A percentile compares a stretch with the other conserved stretches of the same genome.
Conservation (phyloP, 441 rosid genomes). For the Erysimum pusillum region DNA sequence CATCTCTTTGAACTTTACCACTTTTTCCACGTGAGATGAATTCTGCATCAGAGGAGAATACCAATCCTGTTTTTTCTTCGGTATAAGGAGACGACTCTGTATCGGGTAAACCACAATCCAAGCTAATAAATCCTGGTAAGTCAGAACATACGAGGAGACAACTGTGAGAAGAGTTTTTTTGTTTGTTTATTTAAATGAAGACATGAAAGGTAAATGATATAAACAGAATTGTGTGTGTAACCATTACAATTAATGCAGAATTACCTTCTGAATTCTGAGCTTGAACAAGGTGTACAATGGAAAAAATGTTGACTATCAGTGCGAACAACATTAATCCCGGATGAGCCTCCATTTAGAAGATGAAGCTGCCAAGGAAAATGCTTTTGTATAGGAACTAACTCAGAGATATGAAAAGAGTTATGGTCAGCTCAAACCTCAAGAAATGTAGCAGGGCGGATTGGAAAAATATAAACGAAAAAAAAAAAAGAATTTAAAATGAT, state of each 20-base stretch:
- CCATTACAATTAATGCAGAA: neutral
- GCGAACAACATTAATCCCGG: neutral
- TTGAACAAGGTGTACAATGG: neutral
- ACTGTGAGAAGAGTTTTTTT: neutral
- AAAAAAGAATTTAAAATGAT: neutral
- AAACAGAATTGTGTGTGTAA: too few species aligned
- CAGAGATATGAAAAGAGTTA: neutral
- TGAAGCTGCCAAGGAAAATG: neutral
- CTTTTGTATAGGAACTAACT: neutral
- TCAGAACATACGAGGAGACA: neutral
- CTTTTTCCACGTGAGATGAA: constrained; percentile 36
- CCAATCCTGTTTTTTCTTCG: constrained; percentile 31
- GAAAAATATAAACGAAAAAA: neutral
- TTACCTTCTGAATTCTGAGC: neutral
- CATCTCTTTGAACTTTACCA: constrained; percentile 30
- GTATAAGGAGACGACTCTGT: constrained; percentile 27
- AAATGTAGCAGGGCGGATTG: neutral
- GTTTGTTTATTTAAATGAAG: neutral
- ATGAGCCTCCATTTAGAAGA: neutral
- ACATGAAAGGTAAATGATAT: neutral
- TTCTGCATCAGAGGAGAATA: constrained; percentile 34
- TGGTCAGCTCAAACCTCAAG: neutral
- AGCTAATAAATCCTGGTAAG: constrained; percentile 39
- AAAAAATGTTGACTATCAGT: neutral
- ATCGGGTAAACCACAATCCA: constrained; percentile 32